Percentiles rank a stretch among this genome's conserved stretches.
Conservation (phyloP, 306 rosid species). For the Dalbergia cochinchinensis region DNA sequence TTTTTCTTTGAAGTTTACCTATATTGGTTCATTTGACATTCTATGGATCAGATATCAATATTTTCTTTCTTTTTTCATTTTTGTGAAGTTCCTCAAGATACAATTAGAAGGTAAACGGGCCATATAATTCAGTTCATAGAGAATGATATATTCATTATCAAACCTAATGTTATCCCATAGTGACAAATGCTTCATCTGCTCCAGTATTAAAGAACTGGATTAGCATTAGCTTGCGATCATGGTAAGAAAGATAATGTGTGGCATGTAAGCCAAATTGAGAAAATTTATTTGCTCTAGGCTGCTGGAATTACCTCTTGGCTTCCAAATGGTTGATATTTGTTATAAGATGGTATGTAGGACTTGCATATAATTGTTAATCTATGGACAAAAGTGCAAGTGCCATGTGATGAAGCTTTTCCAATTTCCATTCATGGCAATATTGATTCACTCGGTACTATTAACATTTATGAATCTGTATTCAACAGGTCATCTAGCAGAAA, state of each 20-base stretch:
- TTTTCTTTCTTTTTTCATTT: not conserved
- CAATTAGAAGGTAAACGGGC: not conserved
- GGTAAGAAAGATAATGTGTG: constrained; percentile 21
- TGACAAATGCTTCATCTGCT: constrained; percentile 16
- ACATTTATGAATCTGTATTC: constrained; percentile 44
- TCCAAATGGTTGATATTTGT: not conserved
- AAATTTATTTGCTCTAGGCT: not conserved
- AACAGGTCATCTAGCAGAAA: constrained; percentile 75
- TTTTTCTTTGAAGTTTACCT: constrained; percentile 17
- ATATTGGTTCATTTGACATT: constrained; percentile 27
- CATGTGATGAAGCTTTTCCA: not conserved
- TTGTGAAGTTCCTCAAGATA: not conserved
- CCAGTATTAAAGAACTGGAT: constrained; percentile 18
- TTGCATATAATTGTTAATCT: not conserved
- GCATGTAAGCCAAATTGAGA: not conserved
- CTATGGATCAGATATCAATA: constrained; percentile 19
- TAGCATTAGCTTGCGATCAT: not conserved
- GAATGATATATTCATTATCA: constrained; percentile 6
- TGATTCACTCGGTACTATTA: constrained; percentile 24
- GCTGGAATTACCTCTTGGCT: not conserved
- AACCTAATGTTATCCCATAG: not conserved
- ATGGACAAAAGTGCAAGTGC: not conserved
- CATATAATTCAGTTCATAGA: not conserved
- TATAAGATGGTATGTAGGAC: not conserved
- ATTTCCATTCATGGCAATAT: constrained; percentile 23